These are phyloP conservation scores for Nidularia sp. DNA, from an alignment of 768 basidiomycete species.

Conservation along the genomic window DNA sequence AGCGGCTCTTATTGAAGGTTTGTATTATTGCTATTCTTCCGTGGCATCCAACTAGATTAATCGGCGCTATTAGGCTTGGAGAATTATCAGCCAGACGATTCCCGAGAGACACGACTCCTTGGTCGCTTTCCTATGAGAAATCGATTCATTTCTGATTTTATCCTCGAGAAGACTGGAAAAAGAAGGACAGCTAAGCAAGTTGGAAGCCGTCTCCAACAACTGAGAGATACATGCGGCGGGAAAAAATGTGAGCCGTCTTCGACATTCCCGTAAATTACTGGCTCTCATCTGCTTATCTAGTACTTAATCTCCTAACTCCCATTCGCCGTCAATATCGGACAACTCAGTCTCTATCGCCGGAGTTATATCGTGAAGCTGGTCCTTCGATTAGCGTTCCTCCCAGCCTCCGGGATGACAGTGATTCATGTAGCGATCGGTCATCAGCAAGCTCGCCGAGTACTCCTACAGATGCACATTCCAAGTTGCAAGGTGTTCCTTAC, in stretches of 20 bases:
- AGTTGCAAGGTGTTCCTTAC: constrained; percentile 24
- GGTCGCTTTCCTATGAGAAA: constrained; percentile 79
- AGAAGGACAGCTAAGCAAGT: constrained; percentile 75
- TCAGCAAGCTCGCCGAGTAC: constrained; percentile 29
- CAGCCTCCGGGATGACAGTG: constrained; percentile 24
- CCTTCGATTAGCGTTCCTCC: constrained; percentile 14
- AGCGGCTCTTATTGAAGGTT: constrained; percentile 72
- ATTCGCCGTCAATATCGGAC: constrained; percentile 19
- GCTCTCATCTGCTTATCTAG: constrained; percentile 18
- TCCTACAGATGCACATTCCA: constrained; percentile 30
- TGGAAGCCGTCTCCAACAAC: constrained; percentile 75
- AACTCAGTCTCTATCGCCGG: constrained; percentile 21
- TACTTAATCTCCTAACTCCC: constrained; percentile 43
- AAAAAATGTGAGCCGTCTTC: constrained; percentile 53
- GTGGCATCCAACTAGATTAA: neutral
- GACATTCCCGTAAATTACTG: neutral
- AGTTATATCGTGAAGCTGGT: constrained; percentile 15
- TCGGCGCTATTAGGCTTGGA: constrained; percentile 48
- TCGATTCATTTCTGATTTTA: constrained; percentile 77
- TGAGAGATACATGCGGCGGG: constrained; percentile 70
- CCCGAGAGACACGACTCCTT: constrained; percentile 66
- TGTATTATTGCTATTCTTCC: too few species aligned
- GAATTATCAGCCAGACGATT: constrained; percentile 69
- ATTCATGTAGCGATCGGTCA: constrained; percentile 36
- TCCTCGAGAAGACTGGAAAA: constrained; percentile 64